Conservation (phyloP, 225 moss, liverwort and hornwort genomes). For the Straminergon stramineum region DNA sequence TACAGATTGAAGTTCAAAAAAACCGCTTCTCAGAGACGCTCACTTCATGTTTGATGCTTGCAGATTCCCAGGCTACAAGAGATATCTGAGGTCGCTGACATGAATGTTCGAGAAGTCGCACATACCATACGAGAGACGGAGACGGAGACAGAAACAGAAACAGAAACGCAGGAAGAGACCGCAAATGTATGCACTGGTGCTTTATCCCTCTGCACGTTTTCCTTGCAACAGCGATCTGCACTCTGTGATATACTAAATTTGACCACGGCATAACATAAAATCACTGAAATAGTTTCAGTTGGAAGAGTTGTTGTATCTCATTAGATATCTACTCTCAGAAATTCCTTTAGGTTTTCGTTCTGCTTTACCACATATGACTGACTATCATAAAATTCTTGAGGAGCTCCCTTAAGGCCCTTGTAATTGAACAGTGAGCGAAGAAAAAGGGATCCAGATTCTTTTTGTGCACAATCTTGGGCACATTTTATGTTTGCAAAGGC, state of each 20-base stretch:
- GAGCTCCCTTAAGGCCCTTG: not conserved
- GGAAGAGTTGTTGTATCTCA: not conserved
- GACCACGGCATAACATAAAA: not conserved
- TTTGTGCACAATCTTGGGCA: not conserved
- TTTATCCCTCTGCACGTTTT: not conserved
- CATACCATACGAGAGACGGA: slow-evolving; percentile 26
- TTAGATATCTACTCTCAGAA: not conserved
- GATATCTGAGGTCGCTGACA: slow-evolving; percentile 30
- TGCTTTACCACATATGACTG: not conserved
- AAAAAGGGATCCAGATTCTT: not conserved
- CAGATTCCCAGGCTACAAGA: slow-evolving; percentile 38
- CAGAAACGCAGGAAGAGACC: slow-evolving; percentile 12
- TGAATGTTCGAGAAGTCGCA: slow-evolving; percentile 51
- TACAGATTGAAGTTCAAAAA: not conserved
- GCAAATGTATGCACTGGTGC: slow-evolving; percentile 22
- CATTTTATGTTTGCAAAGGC: not conserved
- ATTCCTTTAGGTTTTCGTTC: not conserved
- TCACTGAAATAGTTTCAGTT: not conserved
- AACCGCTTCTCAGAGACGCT: not conserved
- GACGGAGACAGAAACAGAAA: not conserved
- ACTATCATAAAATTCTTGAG: not conserved
- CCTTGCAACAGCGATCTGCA: not conserved
- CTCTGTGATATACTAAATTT: not conserved
- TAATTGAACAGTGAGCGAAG: not conserved
- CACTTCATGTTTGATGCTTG: not conserved